Percentiles rank a stretch among this genome's conserved stretches.
Conservation (phyloP, 768 basidiomycete species). For the Pulveroboletus sp. region DNA sequence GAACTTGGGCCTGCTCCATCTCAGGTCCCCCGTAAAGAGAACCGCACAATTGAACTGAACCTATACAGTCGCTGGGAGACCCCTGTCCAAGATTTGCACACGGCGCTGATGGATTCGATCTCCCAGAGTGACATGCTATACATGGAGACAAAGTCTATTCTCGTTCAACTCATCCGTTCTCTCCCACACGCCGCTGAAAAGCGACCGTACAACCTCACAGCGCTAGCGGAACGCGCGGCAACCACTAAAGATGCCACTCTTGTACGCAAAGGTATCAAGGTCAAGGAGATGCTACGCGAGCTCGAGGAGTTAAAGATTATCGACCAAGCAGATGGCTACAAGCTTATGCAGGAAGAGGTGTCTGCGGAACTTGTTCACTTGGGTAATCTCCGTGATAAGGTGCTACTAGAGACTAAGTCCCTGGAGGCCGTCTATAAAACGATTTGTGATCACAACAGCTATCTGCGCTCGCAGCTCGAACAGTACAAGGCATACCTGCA, state of each 20-base stretch:
- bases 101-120: slow-evolving; percentile 93
- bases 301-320: slow-evolving; percentile 87
- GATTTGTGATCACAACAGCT: slow-evolving; percentile 98
- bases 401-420: slow-evolving; percentile 84
- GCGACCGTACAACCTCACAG: slow-evolving; percentile 82
- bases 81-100: slow-evolving; percentile 95
- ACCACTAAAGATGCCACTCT: slow-evolving; percentile 96
- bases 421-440: slow-evolving; percentile 99
- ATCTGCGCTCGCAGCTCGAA: slow-evolving; percentile 91
- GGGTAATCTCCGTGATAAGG: slow-evolving; percentile 95
- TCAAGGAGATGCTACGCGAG: slow-evolving; percentile 98
- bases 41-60: slow-evolving; percentile 85
- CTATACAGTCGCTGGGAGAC: slow-evolving; percentile 99
- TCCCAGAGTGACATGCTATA: slow-evolving; percentile 98
- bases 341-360: slow-evolving; percentile 97
- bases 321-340: slow-evolving; percentile 77
- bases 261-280: slow-evolving; percentile 97
- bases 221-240: slow-evolving; percentile 90
- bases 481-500: slow-evolving; percentile 99
- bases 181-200: slow-evolving; percentile 81
- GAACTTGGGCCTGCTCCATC: slow-evolving; percentile 91
- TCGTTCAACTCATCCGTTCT: slow-evolving; percentile 95
- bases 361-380: slow-evolving; percentile 92
- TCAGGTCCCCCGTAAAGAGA: slow-evolving; percentile 98
- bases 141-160: slow-evolving; percentile 99